These are phyloP conservation scores for Pulicaria dysenterica DNA, from an alignment of 129 eudicot species.

Conservation along the genomic window DNA sequence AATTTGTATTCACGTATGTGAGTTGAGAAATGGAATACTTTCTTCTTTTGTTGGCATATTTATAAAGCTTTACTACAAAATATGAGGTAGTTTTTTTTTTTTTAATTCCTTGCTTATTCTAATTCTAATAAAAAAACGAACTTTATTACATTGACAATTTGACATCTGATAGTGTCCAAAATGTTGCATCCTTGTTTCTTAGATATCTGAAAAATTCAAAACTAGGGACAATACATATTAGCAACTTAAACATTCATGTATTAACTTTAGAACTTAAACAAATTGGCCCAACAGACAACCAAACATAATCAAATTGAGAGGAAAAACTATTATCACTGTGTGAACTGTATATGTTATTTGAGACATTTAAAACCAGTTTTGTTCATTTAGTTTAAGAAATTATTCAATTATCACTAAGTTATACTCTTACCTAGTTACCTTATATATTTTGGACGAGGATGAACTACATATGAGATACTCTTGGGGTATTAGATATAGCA, in stretches of 20 bases:
- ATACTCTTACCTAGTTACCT: neutral
- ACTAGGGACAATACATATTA: neutral
- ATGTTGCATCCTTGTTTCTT: neutral
- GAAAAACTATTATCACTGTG: neutral
- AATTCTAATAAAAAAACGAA: neutral
- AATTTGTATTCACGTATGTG: constrained; percentile 3
- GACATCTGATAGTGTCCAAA: constrained; percentile 14
- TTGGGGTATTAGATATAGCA: neutral
- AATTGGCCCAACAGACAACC: neutral
- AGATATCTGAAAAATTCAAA: neutral
- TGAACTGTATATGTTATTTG: neutral
- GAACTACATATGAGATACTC: neutral
- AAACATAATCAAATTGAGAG: neutral
- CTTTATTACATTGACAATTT: constrained; percentile 3
- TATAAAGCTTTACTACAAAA: neutral
- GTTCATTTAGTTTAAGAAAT: constrained; percentile 1
- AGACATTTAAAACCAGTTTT: neutral
- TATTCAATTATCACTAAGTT: neutral
- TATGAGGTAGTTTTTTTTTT: neutral
- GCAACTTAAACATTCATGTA: neutral
- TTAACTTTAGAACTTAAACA: neutral
- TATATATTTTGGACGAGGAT: neutral
- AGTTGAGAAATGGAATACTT: constrained; percentile 15
- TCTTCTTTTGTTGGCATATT: constrained; percentile 8
- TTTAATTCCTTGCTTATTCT: neutral